Evolutionary conservation across 1,284 basidiomycete species (phyloP), one percentile per base, ranked within the genome.

Genomic region (Ganoderma boninense): DNA sequence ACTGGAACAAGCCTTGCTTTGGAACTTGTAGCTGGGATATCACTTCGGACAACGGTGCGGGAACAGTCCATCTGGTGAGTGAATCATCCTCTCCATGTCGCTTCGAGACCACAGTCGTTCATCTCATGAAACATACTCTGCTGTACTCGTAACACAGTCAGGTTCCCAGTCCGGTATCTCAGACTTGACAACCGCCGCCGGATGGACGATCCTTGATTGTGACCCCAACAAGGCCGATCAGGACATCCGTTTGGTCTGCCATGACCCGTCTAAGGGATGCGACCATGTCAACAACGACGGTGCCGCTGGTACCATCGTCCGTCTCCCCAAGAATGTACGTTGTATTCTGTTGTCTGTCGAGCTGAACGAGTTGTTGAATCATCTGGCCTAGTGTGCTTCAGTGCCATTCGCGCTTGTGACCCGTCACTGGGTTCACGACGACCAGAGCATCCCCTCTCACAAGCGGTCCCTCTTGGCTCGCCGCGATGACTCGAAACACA

Each of bases 171-270:
- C 75, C 38, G 80, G 85, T 5, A 86, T 89, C 56, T 84, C 86
- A 4, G 88, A 90, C 73, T 84, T 89, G 66, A 89, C 88, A 0
- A 63, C 77, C 10, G 86, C 86, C 7, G 86, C 85, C 16, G 87
- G 87, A 61, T 89, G 88, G 87, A 77, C 82, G 23, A 87, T 89
- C 64, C 71, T 87, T 57, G 80, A 77, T 65, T 89, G 88, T 74
- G 79, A 84, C 62, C 71, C 83, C 2, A 79, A 81, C 63, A 73
- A 77, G 1, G 73, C 80, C 6, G 69, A 80, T 26, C 87, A 89
- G 72, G 82, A 85, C 62, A 84, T 89, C 63, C 84, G 85, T 11
- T 78, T 87, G 18, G 86, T 87, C 2, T 89, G 88, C 76, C 78
- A 68, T 18, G 78, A 77, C 49, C 78, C 80, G 32, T 74, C 78